Evolutionary conservation across 495 filamentous ascomycete species (phyloP), one percentile per base, ranked within the genome.

Genomic region (Trichoderma virens): DNA sequence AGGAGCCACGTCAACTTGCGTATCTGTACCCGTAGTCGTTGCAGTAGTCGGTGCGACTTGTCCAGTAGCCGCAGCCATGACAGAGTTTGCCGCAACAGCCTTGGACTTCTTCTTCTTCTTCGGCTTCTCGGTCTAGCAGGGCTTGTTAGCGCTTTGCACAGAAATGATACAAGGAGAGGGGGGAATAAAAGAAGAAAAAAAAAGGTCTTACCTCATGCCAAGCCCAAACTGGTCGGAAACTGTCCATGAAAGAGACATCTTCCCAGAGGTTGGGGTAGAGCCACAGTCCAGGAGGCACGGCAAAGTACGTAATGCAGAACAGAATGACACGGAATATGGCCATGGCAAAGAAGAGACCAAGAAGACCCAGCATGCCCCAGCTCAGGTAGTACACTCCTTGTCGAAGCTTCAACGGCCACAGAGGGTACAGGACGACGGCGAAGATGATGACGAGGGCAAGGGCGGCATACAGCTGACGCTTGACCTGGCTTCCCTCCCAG

Each of bases 261-360:
- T 98, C 95, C 77, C 97, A 99, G 25, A 99, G 74, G 72, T 99
- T 99, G 56, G 95, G 95, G 80, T 92, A 99, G 56, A 99, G 81
- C 95, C 95, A 99, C 32, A 99, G 80, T 67, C 95, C 95, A 1
- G 93, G 94, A 16, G 92, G 81, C 11, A 86, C 82, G 8, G 84
- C 80, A 71, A 98, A 93, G 69, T 96, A 90, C 13, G 95, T 98
- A 72, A 93, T 76, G 69, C 88, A 88, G 78, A 98, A 99, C n/a
- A 99, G 78, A 62, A 98, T 96, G 25, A 98, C 81, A 63, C 95
- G 85, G 83, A 98, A 91, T 68, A 99, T 93, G 0, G 93, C 87
- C 93, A 99, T 97, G 69, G 85, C 89, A 76, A 99, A 97, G 86
- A 99, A 99, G 62, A 96, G 75, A 34, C 91, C 95, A 43, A 99